Evolutionary conservation across 305 asterid genomes (phyloP), one percentile per base, ranked within the genome.

Genomic region (Fraxinus dipetala): DNA sequence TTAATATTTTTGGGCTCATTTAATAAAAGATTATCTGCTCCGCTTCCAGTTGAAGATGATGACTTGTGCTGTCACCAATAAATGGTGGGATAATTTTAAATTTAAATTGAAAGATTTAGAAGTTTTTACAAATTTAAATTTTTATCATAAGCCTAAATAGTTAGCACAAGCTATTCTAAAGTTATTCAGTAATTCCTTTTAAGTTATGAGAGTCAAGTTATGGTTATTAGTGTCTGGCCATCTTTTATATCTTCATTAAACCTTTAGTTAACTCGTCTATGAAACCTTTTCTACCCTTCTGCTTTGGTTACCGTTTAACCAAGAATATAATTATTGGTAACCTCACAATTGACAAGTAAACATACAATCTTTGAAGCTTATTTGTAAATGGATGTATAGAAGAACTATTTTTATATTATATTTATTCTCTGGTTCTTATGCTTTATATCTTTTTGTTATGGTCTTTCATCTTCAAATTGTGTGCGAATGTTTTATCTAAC

Each of bases 401-500:
- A 48, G 20, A 5, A n/a, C 11, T 5, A 2, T 54, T 54, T 54
- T 54, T n/a, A n/a, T 54, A n/a, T n/a, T n/a, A 1, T 54, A 54
- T 18, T 38, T 78, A 54, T 54, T 13, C 72, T 72, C 30, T 79
- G 22, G 6, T 10, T 36, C 51, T 61, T 6, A 45, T 79, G 83
- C 78, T 65, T 80, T 14, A 76, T 78, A 76, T 77, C 26, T 31
- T 13, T 45, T 75, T 16, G 72, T n/a, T 26, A 22, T 61, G 45
- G 45, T 75, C 18, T 80, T 72, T 63, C 36, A 43, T 76, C 13
- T 34, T 72, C 11, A 7, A 78, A 28, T 38, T 56, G 30, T 22
- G 22, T 73, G 59, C 75, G 56, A 38, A 24, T 83, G 74, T 78
- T 81, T 73, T n/a, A 61, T 65, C 76, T 79, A 13, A 80, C 87